Conservation (phyloP, 805 yeast genomes). For the Deakozyma indianensis region DNA sequence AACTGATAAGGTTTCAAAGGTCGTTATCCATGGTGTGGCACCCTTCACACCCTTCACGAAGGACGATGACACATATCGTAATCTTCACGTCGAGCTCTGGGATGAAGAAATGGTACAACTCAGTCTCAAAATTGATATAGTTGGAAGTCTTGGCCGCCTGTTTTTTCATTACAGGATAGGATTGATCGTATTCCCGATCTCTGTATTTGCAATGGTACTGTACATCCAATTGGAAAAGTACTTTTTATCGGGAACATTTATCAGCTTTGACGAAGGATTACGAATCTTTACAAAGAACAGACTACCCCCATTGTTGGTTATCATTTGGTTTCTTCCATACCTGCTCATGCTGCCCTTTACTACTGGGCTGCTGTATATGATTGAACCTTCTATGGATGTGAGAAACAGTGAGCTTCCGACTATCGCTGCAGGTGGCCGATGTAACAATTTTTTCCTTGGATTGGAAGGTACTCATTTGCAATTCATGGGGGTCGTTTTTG, state of each 20-base stretch:
- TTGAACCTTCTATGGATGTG: neutral
- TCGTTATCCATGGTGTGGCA: neutral
- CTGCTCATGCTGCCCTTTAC: neutral
- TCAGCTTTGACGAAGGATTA: neutral
- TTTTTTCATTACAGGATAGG: conserved; percentile 1
- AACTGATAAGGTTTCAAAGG: neutral
- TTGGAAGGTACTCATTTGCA: neutral
- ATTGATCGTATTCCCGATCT: neutral
- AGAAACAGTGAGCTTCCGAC: neutral
- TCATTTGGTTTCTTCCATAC: neutral
- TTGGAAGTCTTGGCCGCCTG: neutral
- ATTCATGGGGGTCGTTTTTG: neutral
- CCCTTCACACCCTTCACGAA: neutral
- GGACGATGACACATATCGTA: neutral
- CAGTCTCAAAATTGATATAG: neutral
- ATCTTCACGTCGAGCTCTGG: neutral
- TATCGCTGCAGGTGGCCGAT: neutral
- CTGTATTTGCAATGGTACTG: neutral
- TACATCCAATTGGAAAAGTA: neutral
- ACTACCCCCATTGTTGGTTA: neutral
- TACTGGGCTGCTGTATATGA: neutral
- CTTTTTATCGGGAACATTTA: neutral
- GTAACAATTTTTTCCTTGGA: neutral
- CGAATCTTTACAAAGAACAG: neutral
- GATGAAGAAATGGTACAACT: neutral